phyloP scores from a whole-genome alignment of 73 alveolate genomes.

The Halteria grandinella region DNA sequence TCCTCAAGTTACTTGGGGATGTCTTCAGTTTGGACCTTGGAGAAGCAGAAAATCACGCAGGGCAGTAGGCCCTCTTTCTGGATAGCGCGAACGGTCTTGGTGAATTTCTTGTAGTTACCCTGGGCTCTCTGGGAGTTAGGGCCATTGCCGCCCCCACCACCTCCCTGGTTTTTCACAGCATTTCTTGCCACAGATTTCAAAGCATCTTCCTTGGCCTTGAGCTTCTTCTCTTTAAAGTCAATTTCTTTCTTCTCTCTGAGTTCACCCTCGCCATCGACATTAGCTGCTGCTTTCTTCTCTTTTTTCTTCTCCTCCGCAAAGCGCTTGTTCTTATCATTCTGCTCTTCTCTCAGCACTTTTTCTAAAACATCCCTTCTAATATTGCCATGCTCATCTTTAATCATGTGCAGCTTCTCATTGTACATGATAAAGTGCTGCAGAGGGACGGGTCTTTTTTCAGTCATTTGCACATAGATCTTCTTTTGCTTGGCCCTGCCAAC shows the following conservation, averaged over 20 bases:
- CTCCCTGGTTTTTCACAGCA: conserved; percentile 39
- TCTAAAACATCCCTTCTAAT: conserved; percentile 1
- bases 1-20: conserved; percentile 74
- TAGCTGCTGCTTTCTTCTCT: not conserved
- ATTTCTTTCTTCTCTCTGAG: conserved; percentile 67
- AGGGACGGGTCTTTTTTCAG: conserved; percentile 96
- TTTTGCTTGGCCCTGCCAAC: conserved; percentile 93
- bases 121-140: conserved; percentile 6
- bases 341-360: conserved; percentile 57
- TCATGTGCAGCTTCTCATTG: conserved; percentile 71
- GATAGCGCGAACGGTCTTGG: conserved; percentile 67
- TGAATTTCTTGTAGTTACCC: conserved; percentile 40
- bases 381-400: conserved; percentile 68
- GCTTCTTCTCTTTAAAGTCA: conserved; percentile 65
- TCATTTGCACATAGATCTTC: conserved; percentile 89
- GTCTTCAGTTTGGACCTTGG: conserved; percentile 84
- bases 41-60: conserved; percentile 94
- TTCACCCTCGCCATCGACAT: no score
- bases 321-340: conserved; percentile 38
- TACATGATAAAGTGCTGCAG: conserved; percentile 85
- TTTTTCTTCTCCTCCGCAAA: not conserved
- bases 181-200: conserved; percentile 23
- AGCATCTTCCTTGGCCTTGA: conserved; percentile 45
- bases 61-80: conserved; percentile 85
- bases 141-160: conserved; percentile 55